A percentile compares a stretch with the other conserved stretches of the same genome.
Evolutionary conservation across 1,284 basidiomycete species (phyloP).

Genomic region (Tremellales sp.): DNA sequence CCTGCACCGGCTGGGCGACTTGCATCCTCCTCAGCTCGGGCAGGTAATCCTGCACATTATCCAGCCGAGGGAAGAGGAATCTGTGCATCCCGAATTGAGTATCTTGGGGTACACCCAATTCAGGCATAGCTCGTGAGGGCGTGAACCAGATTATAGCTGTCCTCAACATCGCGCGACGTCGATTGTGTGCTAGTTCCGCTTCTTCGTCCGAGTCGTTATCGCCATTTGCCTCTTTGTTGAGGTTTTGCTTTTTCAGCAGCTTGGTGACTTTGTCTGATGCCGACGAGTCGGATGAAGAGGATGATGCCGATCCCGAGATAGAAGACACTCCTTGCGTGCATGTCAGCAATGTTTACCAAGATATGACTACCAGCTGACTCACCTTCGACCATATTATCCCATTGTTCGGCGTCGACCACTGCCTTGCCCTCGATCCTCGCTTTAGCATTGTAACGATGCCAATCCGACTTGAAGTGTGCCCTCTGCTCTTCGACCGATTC

Average conservation of each 20-base stretch:
- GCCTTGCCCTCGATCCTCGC: conserved; percentile 59
- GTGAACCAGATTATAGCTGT: conserved; percentile 86
- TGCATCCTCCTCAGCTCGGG: conserved; percentile 64
- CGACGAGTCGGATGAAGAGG: conserved; percentile 55
- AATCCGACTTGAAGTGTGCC: conserved; percentile 86
- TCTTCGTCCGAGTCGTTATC: conserved; percentile 37
- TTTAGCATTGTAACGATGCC: conserved; percentile 98
- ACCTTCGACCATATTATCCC: conserved; percentile 76
- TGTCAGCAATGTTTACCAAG: background rate
- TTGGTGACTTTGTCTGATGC: conserved; percentile 55
- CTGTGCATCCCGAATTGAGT: conserved; percentile 90
- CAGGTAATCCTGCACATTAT: conserved; percentile 47
- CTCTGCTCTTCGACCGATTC: conserved; percentile 75
- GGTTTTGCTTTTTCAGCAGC: conserved; percentile 60
- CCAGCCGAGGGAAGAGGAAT: conserved; percentile 60
- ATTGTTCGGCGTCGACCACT: conserved; percentile 66
- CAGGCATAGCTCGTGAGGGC: conserved; percentile 50
- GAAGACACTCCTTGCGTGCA: conserved; percentile 68
- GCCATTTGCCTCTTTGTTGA: conserved; percentile 16
- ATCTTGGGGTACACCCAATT: conserved; percentile 48
- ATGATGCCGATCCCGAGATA: conserved; percentile 75
- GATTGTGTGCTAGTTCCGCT: conserved; percentile 42
- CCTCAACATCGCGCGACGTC: conserved; percentile 54
- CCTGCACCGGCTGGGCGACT: conserved; percentile 54
- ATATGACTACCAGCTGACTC: conserved; percentile 21